Base-by-base conservation (phyloP, 371 early-diverging fungal genomes). In the Choanephora cucurbitarum region DNA sequence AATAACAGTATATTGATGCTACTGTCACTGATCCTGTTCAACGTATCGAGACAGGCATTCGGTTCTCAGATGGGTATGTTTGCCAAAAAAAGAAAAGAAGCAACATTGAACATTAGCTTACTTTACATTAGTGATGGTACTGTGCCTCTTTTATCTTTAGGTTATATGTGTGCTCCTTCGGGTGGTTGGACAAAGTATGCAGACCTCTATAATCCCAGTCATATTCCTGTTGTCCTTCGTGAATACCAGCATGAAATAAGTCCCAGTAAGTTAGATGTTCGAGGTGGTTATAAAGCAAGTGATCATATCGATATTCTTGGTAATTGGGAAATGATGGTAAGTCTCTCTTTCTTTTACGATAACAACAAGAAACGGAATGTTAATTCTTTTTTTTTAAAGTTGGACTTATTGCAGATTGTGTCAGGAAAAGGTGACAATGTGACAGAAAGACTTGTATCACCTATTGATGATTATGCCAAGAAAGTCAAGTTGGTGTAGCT, bases 271-370 rank as follows among this genome's bases (percentile, higher is more conserved):
- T 55, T 81, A 8, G 86, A 87, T 60, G 75, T 92, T 14, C 84
- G 97, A 6, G 95, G 96, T 44, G 95, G 95, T 8, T 80, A 80
- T 14, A 81, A 83, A 33, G 91, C 93, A 13, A 83, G 90, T 5
- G 93, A 95, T 58, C 98, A 97, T 71, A 86, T 95, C 19, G 92
- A 95, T 69, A 94, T 95, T 34, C 72, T 96, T 17, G 79, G 79
- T 7, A 78, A 78, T 46, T 73, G 73, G 71, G 79, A 78, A 44
- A 69, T 78, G 69, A 69, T 67, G 17, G 77, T 77, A 73, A 65
- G 71, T 61, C 1, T 15, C n/a, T 15, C 10, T 22, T 15, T 7
- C 14, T 18, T 37, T 2, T 37, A 21, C 14, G 15, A 18, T 28
- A 47, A 9, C 15, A 28, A n/a, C 15, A 10, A 17, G 24, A 10